Evolutionary conservation across 2,329 filamentous ascomycete species (phyloP), one percentile per base, ranked within the genome.

Genomic region (Aschersonia sp.): DNA sequence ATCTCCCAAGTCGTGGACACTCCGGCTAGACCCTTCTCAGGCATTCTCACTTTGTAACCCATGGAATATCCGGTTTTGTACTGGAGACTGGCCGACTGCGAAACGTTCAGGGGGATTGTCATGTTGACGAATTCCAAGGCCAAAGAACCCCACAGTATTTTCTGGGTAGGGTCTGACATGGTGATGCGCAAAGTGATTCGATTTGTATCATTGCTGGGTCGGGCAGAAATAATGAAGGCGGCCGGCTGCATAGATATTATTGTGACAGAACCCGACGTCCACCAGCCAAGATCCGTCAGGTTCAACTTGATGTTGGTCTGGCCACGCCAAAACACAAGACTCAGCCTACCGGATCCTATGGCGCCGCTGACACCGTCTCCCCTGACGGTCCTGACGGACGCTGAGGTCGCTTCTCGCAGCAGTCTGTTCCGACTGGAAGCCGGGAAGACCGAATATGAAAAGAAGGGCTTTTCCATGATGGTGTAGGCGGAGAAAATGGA

Each of bases 271-370:
- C 55, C 55, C 3, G 35, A 41, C 7, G 48, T 40, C 31, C 51
- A 48, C 55, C 55, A 56, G 5, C 55, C 53, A 4, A 56, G 47
- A 1, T 45, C 47, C 5, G 30, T 43, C 5, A 56, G 38, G 31
- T 49, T 47, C 2, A 56, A 45, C 30, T 32, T 50, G 31, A 58
- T 51, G 44, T 48, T 49, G 10, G 47, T 44, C 7, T 38, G 40
- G 38, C 51, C 50, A n/a, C 49, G 54, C 56, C 56, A 58, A 30
- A 56, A 58, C 2, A 55, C 54, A 9, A 56, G 45, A 30, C 52
- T 50, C 20, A 56, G 45, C 10, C 45, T 48, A 12, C 42, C 48
- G 6, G 50, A 47, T 7, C 51, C 55, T 5, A 51, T 45, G 9
- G 51, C 50, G 20, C 49, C 55, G 1, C 52, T 55, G 46, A 58